These are phyloP conservation scores for Nitzschia palea DNA, from an alignment of 108 stramenopile genomes.

Conservation along the genomic window DNA sequence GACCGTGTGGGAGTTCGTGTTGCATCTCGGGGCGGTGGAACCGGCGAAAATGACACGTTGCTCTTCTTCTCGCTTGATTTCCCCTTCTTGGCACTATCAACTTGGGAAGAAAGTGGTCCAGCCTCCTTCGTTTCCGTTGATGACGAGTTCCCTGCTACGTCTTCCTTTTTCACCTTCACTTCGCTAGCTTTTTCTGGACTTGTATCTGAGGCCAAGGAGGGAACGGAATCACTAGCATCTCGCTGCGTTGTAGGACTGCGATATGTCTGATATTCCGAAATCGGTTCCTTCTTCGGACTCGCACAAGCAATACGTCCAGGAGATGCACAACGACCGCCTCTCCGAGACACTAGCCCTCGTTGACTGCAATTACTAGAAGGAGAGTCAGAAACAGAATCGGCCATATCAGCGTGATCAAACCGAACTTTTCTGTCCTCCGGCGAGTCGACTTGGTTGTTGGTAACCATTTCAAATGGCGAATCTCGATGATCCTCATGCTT, in stretches of 20 bases:
- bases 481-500: not conserved
- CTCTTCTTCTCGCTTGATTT: constrained; percentile 13
- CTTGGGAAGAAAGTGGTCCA: constrained; percentile 1
- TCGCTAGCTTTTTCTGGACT: constrained; percentile 6
- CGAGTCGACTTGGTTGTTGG: not conserved
- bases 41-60: constrained; percentile 43
- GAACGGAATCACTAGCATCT: constrained; percentile 23
- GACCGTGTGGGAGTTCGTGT: constrained; percentile 38
- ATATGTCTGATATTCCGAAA: constrained; percentile 47
- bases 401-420: constrained; percentile 13
- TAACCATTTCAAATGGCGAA: constrained; percentile 4
- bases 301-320: constrained; percentile 19
- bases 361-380: constrained; percentile 7
- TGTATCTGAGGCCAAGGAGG: constrained; percentile 18
- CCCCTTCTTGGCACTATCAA: not conserved
- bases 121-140: not conserved
- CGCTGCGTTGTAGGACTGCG: constrained; percentile 35
- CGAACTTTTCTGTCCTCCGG: constrained; percentile 31
- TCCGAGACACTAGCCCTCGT: constrained; percentile 34
- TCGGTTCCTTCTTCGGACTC: constrained; percentile 11
- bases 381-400: constrained; percentile 11
- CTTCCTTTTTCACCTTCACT: not conserved
- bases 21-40: constrained; percentile 21
- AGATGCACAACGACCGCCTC: constrained; percentile 32
- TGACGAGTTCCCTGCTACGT: not conserved